Percentiles rank a stretch among this genome's conserved stretches.
These are phyloP conservation scores for Peronospora tabacina DNA, from an alignment of 352 stramenopile genomes.

Conservation along the genomic window DNA sequence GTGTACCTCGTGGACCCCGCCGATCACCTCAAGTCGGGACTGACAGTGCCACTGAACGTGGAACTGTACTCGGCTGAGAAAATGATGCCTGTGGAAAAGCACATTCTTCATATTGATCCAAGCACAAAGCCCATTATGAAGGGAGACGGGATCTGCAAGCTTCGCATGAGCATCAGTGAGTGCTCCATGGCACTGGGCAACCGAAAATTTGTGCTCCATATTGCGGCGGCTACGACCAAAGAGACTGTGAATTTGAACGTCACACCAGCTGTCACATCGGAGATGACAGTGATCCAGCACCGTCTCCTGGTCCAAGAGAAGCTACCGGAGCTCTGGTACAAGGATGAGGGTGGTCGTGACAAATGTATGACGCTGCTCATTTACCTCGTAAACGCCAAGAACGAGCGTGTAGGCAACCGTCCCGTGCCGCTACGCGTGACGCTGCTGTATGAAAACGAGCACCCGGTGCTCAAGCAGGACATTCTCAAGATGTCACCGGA, in stretches of 20 bases:
- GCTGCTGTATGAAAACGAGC: slow-evolving; percentile 83
- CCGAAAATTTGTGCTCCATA: slow-evolving; percentile 80
- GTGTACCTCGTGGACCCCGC: slow-evolving; percentile 81
- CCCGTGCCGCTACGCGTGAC: slow-evolving; percentile 72
- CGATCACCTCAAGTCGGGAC: slow-evolving; percentile 70
- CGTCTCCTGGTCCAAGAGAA: slow-evolving; percentile 78
- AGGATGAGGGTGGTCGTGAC: slow-evolving; percentile 75
- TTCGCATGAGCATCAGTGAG: slow-evolving; percentile 71
- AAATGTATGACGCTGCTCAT: slow-evolving; percentile 84
- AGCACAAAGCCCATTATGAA: slow-evolving; percentile 77
- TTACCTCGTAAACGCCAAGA: slow-evolving; percentile 71
- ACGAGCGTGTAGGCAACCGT: slow-evolving; percentile 64
- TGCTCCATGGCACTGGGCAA: slow-evolving; percentile 83
- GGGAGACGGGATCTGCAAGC: slow-evolving; percentile 74
- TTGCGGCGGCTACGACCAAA: slow-evolving; percentile 51
- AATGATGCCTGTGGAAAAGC: slow-evolving; percentile 70
- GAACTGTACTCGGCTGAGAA: slow-evolving; percentile 81
- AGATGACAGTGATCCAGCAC: slow-evolving; percentile 84
- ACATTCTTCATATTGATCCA: slow-evolving; percentile 73
- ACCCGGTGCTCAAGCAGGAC: slow-evolving; percentile 91
- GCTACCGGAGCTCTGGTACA: slow-evolving; percentile 81
- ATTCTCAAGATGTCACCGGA: slow-evolving; percentile 88
- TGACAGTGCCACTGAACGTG: slow-evolving; percentile 71
- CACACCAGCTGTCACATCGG: slow-evolving; percentile 52
- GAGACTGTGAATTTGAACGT: slow-evolving; percentile 42